Evolutionary conservation across 208 protist species (phyloP).

Genomic region (Wallacemonas sp.): DNA sequence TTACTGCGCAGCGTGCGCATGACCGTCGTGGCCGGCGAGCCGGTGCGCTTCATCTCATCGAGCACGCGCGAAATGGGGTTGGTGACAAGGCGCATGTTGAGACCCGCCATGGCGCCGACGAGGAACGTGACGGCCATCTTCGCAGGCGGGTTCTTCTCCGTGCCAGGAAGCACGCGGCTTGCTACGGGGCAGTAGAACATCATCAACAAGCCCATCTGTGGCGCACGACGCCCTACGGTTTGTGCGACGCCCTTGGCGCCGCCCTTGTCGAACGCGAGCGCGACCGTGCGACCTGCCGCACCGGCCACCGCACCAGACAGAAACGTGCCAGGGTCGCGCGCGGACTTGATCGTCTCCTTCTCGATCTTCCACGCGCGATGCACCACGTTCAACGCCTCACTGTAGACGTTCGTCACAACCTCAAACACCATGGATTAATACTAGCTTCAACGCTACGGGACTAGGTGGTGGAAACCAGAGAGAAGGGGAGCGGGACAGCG

Average conservation of each 20-base stretch:
- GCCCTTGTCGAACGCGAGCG: slow-evolving; percentile 70
- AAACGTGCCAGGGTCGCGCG: slow-evolving; percentile 82
- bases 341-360: slow-evolving; percentile 50
- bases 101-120: slow-evolving; percentile 68
- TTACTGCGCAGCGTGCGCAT: slow-evolving; percentile 72
- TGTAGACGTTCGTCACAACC: slow-evolving; percentile 45
- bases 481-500: neutral
- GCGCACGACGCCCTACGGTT: slow-evolving; percentile 67
- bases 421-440: slow-evolving; percentile 51
- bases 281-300: slow-evolving; percentile 53
- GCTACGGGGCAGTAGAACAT: slow-evolving; percentile 86
- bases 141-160: slow-evolving; percentile 57
- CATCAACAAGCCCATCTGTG: slow-evolving; percentile 85
- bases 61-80: slow-evolving; percentile 85
- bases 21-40: slow-evolving; percentile 48
- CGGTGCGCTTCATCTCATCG: slow-evolving; percentile 82
- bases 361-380: slow-evolving; percentile 62
- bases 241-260: slow-evolving; percentile 74
- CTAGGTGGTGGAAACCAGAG: neutral
- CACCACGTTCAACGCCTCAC: slow-evolving; percentile 31
- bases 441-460: neutral
- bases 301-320: slow-evolving; percentile 76
- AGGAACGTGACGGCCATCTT: slow-evolving; percentile 88
- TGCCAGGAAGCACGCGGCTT: slow-evolving; percentile 58
- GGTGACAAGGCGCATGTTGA: slow-evolving; percentile 85